Base-by-base conservation (phyloP, 2,329 filamentous ascomycete species). In the Lecanicillium sp. region DNA sequence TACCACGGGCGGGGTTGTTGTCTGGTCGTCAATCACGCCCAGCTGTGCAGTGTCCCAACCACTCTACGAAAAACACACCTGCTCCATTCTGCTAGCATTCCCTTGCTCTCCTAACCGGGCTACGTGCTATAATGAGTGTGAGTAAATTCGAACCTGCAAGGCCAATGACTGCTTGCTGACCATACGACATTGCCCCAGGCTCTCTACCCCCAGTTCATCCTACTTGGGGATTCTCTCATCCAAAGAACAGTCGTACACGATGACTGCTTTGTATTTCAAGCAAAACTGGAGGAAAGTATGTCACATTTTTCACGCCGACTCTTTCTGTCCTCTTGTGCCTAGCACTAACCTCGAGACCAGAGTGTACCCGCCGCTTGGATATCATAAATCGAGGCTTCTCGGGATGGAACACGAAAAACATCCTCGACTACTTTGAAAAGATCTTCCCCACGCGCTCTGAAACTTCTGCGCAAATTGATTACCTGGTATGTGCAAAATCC, bases 181-280 rank as follows among this genome's bases (percentile, higher is more conserved):
- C 22, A 25, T 25, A 6, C 11, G 22, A 25, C 22, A 25, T 25
- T 25, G 22, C 22, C 17, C n/a, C 30, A 74, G 69, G 59, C 60
- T 29, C 65, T 74, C 1, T 84, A 84, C 52, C 79, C 82, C 35
- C 85, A 89, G 54, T 69, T 89, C 50, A 69, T 97, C 45, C 77
- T 97, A 17, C 84, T 97, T 45, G 90, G 90, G 39, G 92, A 97
- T 64, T 94, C 87, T 22, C 81, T 97, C 45, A 81, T 90, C 35
- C 80, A 97, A 54, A 68, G 72, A 30, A 74, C 79, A 2, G 74
- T 74, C 46, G 68, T 72, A 27, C 67, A 79, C 35, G 61, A 72
- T 10, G 65, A 76, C 41, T 86, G 83, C 13, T 90, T 89, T 59
- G 85, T 74, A 1, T 85, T 94, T 51, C 77, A 81, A 42, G 75